phyloP scores from a whole-genome alignment of 306 rosid species.

The Senna tora region DNA sequence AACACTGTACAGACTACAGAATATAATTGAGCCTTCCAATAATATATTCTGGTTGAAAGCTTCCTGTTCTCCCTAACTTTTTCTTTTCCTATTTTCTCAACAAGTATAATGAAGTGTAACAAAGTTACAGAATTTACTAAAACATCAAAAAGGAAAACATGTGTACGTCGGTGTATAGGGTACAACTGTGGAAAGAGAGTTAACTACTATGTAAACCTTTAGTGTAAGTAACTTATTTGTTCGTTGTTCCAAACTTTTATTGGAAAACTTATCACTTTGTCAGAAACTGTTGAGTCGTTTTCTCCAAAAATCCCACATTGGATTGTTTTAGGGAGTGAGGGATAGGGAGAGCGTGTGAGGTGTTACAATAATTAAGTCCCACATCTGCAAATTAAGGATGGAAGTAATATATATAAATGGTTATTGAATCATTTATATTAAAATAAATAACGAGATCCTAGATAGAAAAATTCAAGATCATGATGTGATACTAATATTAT shows the following conservation, averaged over 20 bases:
- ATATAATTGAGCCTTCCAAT: neutral
- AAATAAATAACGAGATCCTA: too few species aligned
- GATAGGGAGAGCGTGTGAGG: too few species aligned
- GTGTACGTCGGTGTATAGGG: neutral
- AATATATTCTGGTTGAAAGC: neutral
- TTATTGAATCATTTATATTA: too few species aligned
- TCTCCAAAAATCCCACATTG: too few species aligned
- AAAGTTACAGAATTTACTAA: constrained; percentile 22
- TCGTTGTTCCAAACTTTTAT: constrained; percentile 14
- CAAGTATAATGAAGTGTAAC: constrained; percentile 3
- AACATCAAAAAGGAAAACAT: constrained; percentile 22
- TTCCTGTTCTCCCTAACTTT: neutral
- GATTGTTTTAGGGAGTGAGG: too few species aligned
- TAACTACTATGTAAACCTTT: neutral
- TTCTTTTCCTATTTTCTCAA: constrained; percentile 9
- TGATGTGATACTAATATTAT: too few species aligned
- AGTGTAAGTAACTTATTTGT: constrained; percentile 8
- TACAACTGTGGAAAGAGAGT: neutral
- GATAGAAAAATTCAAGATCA: too few species aligned
- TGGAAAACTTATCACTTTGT: constrained; percentile 16
- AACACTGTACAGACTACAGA: neutral
- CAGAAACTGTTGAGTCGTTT: constrained; percentile 3
- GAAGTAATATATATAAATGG: too few species aligned
- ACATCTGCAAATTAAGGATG: too few species aligned
- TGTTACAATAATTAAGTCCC: too few species aligned